Base-by-base conservation (phyloP, 169 alveolate species). In the Plasmodium blacklocki region DNA sequence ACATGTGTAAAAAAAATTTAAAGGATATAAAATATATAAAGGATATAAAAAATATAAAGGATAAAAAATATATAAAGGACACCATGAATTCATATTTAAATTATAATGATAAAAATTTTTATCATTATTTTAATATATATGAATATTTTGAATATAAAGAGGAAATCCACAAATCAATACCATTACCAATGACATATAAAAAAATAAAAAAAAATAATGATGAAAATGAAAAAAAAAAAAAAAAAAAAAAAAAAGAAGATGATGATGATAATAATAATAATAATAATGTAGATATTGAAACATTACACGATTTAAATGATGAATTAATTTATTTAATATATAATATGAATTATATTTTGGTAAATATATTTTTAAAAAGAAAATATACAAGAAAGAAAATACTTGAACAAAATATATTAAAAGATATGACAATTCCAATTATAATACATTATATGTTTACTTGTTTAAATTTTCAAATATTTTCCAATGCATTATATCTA, bases 101-200 rank as follows among this genome's bases (percentile, higher is more conserved):
- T 4, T 56, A 68, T 63, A 68, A 39, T 43, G 60, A 43, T 67
- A 50, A 45, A 7, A 1, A 80, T 7, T 80, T 80, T 68, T 67
- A 21, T 62, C 90, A 80, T 43, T 80, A 80, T 43, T 80, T 67
- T 67, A 80, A 80, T 56, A 47, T 70, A 68, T 67, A 67, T 67
- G 73, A 67, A 2, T 52, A 29, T 29, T 29, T 80, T 80, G 80
- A 52, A 47, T 70, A 47, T 29, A 68, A 67, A 32, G 58, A 45
- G 73, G 67, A 66, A 45, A 52, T 56, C 3, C 7, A 18, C 32
- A 18, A 23, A 9, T 6, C 6, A 8, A 68, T 59, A 29, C 15
- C 7, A 3, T 18, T 45, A 29, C 5, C 5, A 29, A 29, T 29
- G 7, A 4, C 43, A 29, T 29, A 29, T 29, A 29, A 14, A 49